Percentiles rank a stretch among this genome's conserved stretches.
Evolutionary conservation across 805 yeast genomes (phyloP).

Genomic region (Saturnispora besseyi): DNA sequence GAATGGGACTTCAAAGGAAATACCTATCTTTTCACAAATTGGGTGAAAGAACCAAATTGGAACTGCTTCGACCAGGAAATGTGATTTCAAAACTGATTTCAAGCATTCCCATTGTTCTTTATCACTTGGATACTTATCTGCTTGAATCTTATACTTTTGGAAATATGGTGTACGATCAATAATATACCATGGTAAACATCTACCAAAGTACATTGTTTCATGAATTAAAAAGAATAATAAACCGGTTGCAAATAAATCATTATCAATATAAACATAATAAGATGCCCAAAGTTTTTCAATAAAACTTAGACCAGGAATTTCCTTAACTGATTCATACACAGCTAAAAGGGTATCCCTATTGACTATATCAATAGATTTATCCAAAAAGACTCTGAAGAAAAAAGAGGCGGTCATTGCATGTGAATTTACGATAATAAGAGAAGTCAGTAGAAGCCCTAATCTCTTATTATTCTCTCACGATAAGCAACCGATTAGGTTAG

Average conservation of each 20-base stretch:
- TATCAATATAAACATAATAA: conserved; percentile 75
- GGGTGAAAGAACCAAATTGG: conserved; percentile 98
- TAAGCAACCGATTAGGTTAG: neutral
- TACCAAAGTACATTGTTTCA: conserved; percentile 83
- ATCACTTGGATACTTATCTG: conserved; percentile 66
- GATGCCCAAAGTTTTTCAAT: conserved; percentile 77
- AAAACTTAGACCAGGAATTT: conserved; percentile 29
- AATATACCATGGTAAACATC: conserved; percentile 88
- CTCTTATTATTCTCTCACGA: neutral
- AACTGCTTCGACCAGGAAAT: conserved; percentile 85
- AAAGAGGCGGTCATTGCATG: neutral
- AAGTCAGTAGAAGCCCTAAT: neutral
- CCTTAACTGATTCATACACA: conserved; percentile 20
- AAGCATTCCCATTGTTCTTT: conserved; percentile 91
- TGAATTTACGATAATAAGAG: neutral
- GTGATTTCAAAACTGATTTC: conserved; percentile 75
- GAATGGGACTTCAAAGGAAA: conserved; percentile 75
- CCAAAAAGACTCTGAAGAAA: conserved; percentile 21
- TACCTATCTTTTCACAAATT: conserved; percentile 72
- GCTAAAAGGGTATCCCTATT: conserved; percentile 19
- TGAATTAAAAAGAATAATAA: conserved; percentile 72
- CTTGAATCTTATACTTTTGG: conserved; percentile 82
- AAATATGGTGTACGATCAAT: conserved; percentile 81
- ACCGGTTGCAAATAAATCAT: conserved; percentile 91
- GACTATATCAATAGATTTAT: conserved; percentile 16